Base-by-base conservation (phyloP, 208 protist genomes). In the Acanthamoeba royreba region DNA sequence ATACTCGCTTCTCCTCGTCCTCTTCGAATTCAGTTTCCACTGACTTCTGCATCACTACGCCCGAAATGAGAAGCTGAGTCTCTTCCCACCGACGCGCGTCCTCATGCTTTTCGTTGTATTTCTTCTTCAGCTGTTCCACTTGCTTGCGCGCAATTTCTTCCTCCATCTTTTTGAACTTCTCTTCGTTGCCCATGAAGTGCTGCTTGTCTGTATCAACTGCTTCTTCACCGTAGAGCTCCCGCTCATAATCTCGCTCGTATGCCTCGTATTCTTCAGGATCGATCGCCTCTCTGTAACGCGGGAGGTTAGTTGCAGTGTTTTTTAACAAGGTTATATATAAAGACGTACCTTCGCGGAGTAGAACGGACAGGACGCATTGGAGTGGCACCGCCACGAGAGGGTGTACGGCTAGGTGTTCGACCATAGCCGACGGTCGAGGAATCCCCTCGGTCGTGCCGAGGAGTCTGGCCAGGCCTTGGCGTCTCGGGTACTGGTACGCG, bases 111-210 rank as follows among this genome's bases (percentile, higher is more conserved):
- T 81, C 45, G 31, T 81, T 92, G 55, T 9, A 63, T 25, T 69
- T 90, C n/a, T 45, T 72, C 55, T 46, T 53, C 46, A 90, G 55
- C 46, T 72, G 83, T 35, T 90, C 83, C 13, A 79, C 83, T 79
- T 92, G 55, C 40, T 79, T 72, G n/a, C 87, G 87, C 28, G 87
- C 66, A 28, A 92, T 72, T 42, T 92, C 87, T 25, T 92, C 87
- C 55, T 92, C 87, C 58, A 92, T 92, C 43, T 77, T 69, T 58
- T 92, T 92, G 43, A 92, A 72, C 45, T 92, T 92, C 28, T 92
- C 87, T 28, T 92, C 87, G 35, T 72, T 28, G 55, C 87, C 87
- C 55, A 92, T 46, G 43, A 92, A 92, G 28, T 46, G 38, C 31
- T 38, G 33, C 45, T 81, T 79, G 43, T 46, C 40, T 2, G 17